These are phyloP conservation scores for Jamesozyma gamospora DNA, from an alignment of 805 yeast species.

Conservation along the genomic window DNA sequence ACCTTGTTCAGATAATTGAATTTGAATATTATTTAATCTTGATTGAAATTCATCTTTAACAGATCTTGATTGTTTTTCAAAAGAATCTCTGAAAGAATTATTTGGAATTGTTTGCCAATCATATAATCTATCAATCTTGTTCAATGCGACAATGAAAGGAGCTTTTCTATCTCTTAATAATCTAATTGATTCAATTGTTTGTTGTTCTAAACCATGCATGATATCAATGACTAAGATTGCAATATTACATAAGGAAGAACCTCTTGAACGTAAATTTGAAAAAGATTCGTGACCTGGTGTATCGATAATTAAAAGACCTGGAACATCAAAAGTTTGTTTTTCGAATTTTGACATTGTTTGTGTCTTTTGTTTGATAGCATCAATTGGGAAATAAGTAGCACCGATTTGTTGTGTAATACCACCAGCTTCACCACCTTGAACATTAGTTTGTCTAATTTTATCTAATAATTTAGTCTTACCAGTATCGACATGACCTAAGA, in stretches of 20 bases:
- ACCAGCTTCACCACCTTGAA: slow-evolving; percentile 99
- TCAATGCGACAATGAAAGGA: slow-evolving; percentile 93
- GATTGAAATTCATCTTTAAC: slow-evolving; percentile 90
- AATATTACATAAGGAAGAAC: slow-evolving; percentile 97
- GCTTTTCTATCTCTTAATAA: slow-evolving; percentile 94
- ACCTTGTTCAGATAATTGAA: slow-evolving; percentile 95
- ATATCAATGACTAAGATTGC: slow-evolving; percentile 97
- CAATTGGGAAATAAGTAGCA: slow-evolving; percentile 98
- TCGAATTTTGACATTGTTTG: slow-evolving; percentile 82
- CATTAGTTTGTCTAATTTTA: slow-evolving; percentile 96
- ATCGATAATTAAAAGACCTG: slow-evolving; percentile 93
- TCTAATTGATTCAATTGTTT: slow-evolving; percentile 88
- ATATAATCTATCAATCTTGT: slow-evolving; percentile 94
- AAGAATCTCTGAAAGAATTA: slow-evolving; percentile 92
- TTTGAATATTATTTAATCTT: slow-evolving; percentile 73
- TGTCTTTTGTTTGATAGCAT: slow-evolving; percentile 83
- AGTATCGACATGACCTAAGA: slow-evolving; percentile 98
- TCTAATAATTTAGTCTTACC: slow-evolving; percentile 97
- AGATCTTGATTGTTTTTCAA: slow-evolving; percentile 66
- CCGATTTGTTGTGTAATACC: slow-evolving; percentile 99
- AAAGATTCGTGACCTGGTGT: slow-evolving; percentile 99
- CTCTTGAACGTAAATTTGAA: slow-evolving; percentile 94
- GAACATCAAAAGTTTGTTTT: slow-evolving; percentile 82
- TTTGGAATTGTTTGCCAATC: slow-evolving; percentile 89
- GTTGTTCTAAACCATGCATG: slow-evolving; percentile 98